Conservation (phyloP, 2,329 filamentous ascomycete species). For the Fusarium citri region DNA sequence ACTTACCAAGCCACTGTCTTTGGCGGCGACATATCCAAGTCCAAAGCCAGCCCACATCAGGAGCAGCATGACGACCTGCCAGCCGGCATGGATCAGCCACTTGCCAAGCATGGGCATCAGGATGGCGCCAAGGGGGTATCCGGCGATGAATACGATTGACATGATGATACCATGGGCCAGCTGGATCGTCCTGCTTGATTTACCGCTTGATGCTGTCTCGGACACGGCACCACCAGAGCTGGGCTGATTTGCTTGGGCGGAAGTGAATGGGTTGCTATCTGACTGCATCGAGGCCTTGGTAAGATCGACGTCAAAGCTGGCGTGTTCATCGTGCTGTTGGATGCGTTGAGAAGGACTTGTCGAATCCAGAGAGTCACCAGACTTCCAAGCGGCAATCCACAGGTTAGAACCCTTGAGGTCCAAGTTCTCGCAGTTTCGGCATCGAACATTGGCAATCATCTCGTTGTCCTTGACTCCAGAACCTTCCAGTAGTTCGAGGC, state of each 20-base stretch:
- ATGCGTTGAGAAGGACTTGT: conserved; percentile 54
- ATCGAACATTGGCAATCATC: conserved; percentile 71
- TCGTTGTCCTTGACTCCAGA: conserved; percentile 64
- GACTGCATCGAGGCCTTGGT: conserved; percentile 57
- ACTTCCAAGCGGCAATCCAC: conserved; percentile 69
- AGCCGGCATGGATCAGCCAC: conserved; percentile 67
- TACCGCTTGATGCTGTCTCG: conserved; percentile 8
- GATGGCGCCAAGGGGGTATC: conserved; percentile 70
- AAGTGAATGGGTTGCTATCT: conserved; percentile 65
- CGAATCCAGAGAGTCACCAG: conserved; percentile 59
- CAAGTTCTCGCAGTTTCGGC: conserved; percentile 64
- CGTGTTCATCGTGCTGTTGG: conserved; percentile 59
- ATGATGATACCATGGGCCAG: conserved; percentile 70
- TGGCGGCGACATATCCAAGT: conserved; percentile 63
- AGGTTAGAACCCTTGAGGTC: conserved; percentile 54
- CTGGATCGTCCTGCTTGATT: conserved; percentile 47
- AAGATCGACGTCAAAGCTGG: conserved; percentile 62
- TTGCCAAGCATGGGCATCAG: conserved; percentile 69
- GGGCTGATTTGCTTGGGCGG: conserved; percentile 12
- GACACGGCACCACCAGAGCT: conserved; percentile 27
- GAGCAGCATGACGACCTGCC: conserved; percentile 66
- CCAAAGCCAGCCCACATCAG: conserved; percentile 71
- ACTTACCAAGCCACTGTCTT: conserved; percentile 58
- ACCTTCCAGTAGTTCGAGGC: conserved; percentile 66
- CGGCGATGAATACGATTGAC: conserved; percentile 67